Evolutionary conservation across 306 rosid species (phyloP).

Genomic region (Psophocarpus tetragonolobus): DNA sequence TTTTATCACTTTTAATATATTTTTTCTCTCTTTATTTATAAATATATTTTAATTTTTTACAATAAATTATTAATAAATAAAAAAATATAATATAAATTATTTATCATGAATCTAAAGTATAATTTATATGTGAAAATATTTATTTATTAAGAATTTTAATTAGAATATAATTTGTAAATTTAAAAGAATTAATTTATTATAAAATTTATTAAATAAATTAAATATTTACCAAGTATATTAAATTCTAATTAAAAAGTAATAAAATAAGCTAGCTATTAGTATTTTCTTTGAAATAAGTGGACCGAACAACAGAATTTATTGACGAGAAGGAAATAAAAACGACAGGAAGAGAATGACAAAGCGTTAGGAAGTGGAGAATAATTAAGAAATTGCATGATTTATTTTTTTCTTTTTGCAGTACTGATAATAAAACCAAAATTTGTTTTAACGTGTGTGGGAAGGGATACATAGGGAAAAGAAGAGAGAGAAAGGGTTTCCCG

Average conservation of each 20-base stretch:
- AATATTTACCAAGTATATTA: no score
- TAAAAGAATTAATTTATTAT: no score
- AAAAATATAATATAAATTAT: no score
- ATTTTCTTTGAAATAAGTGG: background rate
- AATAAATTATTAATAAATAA: no score
- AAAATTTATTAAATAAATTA: no score
- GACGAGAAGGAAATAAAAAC: background rate
- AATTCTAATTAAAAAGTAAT: background rate
- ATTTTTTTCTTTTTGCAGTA: background rate
- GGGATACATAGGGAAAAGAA: slow-evolving; percentile 1
- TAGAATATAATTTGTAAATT: no score
- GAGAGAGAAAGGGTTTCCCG: slow-evolving; percentile 39
- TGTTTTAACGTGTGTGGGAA: slow-evolving; percentile 21
- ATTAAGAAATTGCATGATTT: background rate
- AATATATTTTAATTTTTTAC: no score
- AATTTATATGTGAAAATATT: no score
- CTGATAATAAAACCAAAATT: slow-evolving; percentile 28
- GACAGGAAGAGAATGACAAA: background rate
- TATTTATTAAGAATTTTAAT: no score
- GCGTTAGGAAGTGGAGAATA: slow-evolving; percentile 3
- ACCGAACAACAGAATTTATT: background rate
- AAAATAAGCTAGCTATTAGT: background rate
- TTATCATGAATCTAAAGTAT: no score
- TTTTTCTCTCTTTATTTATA: no score
- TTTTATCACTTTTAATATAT: no score